Base-by-base conservation (phyloP, 768 basidiomycete species). In the Rhodotorula sphaerocarpa region DNA sequence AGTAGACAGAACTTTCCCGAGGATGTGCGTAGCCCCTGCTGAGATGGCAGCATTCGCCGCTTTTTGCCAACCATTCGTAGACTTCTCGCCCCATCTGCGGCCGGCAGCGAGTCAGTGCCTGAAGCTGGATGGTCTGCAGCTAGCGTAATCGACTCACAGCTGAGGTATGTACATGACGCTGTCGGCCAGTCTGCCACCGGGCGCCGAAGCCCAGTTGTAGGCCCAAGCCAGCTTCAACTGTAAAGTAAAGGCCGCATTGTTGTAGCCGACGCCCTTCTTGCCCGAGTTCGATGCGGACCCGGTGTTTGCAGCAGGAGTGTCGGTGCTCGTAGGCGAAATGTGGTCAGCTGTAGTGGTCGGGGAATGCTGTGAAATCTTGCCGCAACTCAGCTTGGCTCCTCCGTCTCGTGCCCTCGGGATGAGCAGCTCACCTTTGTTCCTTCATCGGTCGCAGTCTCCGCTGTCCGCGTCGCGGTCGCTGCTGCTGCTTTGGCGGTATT, bases 161-260 rank as follows among this genome's bases (percentile, higher is more conserved):
- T 55, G 55, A 27, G 63, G 63, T 1, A 64, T 28, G 31, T 50
- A 64, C 57, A 55, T 59, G 15, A 55, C 63, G 3, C 63, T 57
- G 12, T 59, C 47, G 7, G 9, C 25, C 11, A 64, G 16, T 15
- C 25, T 41, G 5, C 41, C 46, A 3, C 57, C 57, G 20, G n/a
- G 33, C 5, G 53, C 18, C 21, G 48, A 23, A 1, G 41, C 30
- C 63, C 63, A 64, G 30, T 55, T 50, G 42, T 54, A 59, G 0
- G 42, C 57, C 63, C 63, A 64, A 23, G 47, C 43, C 2, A 64
- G 30, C 23, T 55, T 33, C 2, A 64, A 47, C 33, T 50, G 12
- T 2, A 6, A 10, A 5, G 63, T 59, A 18, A 23, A 41, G 11
- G 33, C 23, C 7, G 48, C 57, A 5, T 59, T 25, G 42, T 64